Evolutionary conservation across 164 flowering plant genomes (phyloP).

Genomic region (Akebia trifoliata): DNA sequence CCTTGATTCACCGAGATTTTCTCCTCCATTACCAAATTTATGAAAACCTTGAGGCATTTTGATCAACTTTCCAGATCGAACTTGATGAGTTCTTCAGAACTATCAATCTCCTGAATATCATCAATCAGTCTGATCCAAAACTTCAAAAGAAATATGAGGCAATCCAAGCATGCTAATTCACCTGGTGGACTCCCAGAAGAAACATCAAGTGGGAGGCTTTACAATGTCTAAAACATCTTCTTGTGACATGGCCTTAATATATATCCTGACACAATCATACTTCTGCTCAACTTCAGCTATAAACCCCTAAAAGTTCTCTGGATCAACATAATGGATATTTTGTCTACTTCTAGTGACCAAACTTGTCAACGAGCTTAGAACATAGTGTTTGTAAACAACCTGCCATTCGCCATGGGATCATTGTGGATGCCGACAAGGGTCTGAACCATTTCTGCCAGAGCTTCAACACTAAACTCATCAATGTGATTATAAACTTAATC

Average conservation of each 20-base stretch:
- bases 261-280: constrained; percentile 43
- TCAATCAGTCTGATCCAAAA: constrained; percentile 61
- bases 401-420: constrained; percentile 41
- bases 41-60: constrained; percentile 49
- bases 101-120: constrained; percentile 53
- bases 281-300: constrained; percentile 64
- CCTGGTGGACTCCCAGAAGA: constrained; percentile 26
- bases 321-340: constrained; percentile 23
- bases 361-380: constrained; percentile 36
- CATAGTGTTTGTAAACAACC: constrained; percentile 60
- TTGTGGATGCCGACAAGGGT: constrained; percentile 37
- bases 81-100: constrained; percentile 18
- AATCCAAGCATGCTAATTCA: constrained; percentile 56
- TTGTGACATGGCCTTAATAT: constrained; percentile 39
- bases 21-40: constrained; percentile 51
- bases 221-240: constrained; percentile 44
- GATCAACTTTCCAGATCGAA: constrained; percentile 33
- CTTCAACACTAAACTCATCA: constrained; percentile 62
- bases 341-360: constrained; percentile 37
- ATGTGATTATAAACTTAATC: constrained; percentile 51
- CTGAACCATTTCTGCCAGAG: constrained; percentile 72
- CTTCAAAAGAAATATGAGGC: constrained; percentile 57
- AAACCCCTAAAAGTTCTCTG: constrained; percentile 43
- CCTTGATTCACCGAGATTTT: constrained; percentile 54
- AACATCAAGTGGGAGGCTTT: constrained; percentile 35